A percentile compares a stretch with the other conserved stretches of the same genome.
phyloP scores from a whole-genome alignment of 2,329 filamentous ascomycete species.

The Cordyceps fumosorosea region DNA sequence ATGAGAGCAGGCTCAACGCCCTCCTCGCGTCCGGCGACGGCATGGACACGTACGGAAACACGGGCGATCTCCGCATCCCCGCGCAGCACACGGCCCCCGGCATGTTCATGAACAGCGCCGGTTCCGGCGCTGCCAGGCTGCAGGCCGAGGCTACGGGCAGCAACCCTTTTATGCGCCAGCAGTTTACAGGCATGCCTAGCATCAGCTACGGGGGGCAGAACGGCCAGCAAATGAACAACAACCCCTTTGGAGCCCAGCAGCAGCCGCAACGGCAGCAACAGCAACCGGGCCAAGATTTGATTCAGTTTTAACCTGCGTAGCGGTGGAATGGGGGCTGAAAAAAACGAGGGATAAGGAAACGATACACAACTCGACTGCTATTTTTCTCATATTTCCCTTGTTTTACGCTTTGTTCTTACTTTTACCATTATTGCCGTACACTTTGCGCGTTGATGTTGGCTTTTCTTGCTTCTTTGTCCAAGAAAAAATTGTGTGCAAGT shows the following conservation, averaged over 20 bases:
- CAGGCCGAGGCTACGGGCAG: constrained; percentile 67
- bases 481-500: not conserved
- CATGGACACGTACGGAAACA: constrained; percentile 95
- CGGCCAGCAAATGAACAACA: constrained; percentile 40
- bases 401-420: not conserved
- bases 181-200: constrained; percentile 71
- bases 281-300: constrained; percentile 50
- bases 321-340: not conserved
- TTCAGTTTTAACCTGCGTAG: constrained; percentile 50
- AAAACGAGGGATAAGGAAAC: not conserved
- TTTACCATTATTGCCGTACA: not conserved
- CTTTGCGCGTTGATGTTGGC: not conserved
- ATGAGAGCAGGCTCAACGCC: constrained; percentile 73
- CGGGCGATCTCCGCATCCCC: constrained; percentile 90
- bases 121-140: constrained; percentile 66
- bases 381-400: constrained; percentile 7
- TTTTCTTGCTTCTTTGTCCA: not conserved
- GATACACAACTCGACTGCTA: constrained; percentile 1
- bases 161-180: constrained; percentile 83
- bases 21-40: constrained; percentile 84
- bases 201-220: constrained; percentile 46
- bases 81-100: constrained; percentile 94
- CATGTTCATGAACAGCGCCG: constrained; percentile 93
- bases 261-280: constrained; percentile 40
- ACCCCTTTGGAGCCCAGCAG: constrained; percentile 49